Conservation (phyloP, 768 basidiomycete species). For the Rhodocollybia butyracea region DNA sequence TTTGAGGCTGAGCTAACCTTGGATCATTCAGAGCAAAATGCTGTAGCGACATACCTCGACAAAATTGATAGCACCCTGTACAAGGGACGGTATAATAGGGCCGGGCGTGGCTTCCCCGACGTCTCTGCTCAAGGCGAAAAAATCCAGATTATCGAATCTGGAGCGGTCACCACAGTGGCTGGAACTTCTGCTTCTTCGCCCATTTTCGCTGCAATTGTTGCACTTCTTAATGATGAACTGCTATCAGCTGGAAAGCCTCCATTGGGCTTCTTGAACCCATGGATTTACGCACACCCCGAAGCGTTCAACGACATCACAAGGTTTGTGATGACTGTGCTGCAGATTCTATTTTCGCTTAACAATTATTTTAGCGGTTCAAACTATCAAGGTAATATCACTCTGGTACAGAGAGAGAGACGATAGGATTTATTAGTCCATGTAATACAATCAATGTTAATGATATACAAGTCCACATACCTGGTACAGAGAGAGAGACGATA, state of each 20-base stretch:
- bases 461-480: too few species aligned
- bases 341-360: not conserved
- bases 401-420: too few species aligned
- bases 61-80: slow-evolving; percentile 26
- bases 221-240: slow-evolving; percentile 61
- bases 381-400: too few species aligned
- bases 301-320: slow-evolving; percentile 57
- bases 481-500: too few species aligned
- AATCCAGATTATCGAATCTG: slow-evolving; percentile 55
- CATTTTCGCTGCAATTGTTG: slow-evolving; percentile 52
- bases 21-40: slow-evolving; percentile 25
- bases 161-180: slow-evolving; percentile 35
- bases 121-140: slow-evolving; percentile 8
- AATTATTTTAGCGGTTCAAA: too few species aligned
- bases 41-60: slow-evolving; percentile 28
- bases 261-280: slow-evolving; percentile 59
- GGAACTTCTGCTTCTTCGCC: slow-evolving; percentile 62
- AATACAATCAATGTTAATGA: too few species aligned
- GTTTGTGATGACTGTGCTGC: not conserved
- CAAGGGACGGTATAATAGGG: slow-evolving; percentile 39
- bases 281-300: slow-evolving; percentile 36
- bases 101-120: slow-evolving; percentile 16
- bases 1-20: not conserved
- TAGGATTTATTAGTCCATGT: too few species aligned
- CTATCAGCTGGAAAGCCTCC: slow-evolving; percentile 41